Evolutionary conservation across 805 yeast species (phyloP), one percentile per base, ranked within the genome.

Genomic region (Candida hungchunana): DNA sequence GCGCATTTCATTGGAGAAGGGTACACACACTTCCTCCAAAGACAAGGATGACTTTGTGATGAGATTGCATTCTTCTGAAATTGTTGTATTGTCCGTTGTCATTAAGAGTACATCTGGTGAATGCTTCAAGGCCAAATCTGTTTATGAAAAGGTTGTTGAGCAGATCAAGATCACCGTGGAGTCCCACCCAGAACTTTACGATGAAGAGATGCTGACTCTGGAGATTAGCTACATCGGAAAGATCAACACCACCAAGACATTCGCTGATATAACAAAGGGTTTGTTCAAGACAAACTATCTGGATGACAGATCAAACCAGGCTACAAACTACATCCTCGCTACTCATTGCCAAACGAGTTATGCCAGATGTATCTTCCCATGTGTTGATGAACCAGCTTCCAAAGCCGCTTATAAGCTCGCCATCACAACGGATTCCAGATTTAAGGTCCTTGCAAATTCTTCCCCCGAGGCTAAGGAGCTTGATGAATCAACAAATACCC

Each of bases 281-380:
- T 54, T 83, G 2, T 83, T 79, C 65, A 78, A 77, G 48, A 77
- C 87, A 2, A 78, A 77, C 50, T 79, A 77, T 51, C 64, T 69
- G 37, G 76, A 75, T 46, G 62, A 67, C 5, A 54, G 61, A 14
- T 60, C 73, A 1, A 79, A 79, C 6, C 62, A 54, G 16, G 60
- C 79, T 2, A 67, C 73, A 40, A 70, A 73, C 42, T 69, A 60
- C 39, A 60, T 82, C 10, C 51, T 82, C 21, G 78, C 88, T 0
- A 80, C 93, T 2, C 93, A 84, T 50, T 68, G 77, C 28, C 89
- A 82, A 53, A 88, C 93, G 0, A 66, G 67, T 13, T 79, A 69
- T 44, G 80, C 87, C 4, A 65, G 81, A 45, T 51, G 53, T 31
- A 70, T 83, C 10, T 78, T 78, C 49, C 94, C 94, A 3, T 74